Conservation (phyloP, 1,284 basidiomycete genomes). For the Leccinum insigne region DNA sequence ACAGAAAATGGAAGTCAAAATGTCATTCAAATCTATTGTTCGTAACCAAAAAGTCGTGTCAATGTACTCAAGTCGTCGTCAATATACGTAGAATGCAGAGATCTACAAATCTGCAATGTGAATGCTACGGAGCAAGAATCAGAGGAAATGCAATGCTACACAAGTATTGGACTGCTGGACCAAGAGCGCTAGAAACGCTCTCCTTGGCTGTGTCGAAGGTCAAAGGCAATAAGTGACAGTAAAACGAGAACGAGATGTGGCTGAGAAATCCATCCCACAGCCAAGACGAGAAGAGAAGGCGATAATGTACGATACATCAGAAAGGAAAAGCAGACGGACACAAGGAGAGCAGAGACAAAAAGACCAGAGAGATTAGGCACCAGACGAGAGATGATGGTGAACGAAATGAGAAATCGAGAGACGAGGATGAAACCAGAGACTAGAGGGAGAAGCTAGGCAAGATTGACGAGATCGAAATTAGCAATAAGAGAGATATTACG, state of each 20-base stretch:
- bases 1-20: slow-evolving; percentile 12
- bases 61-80: slow-evolving; percentile 21
- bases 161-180: slow-evolving; percentile 27
- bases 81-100: slow-evolving; percentile 26
- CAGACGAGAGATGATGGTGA: slow-evolving; percentile 11
- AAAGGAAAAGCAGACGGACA: slow-evolving; percentile 22
- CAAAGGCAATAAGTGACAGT: slow-evolving; percentile 35
- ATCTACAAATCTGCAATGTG: slow-evolving; percentile 28
- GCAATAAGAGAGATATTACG: slow-evolving; percentile 36
- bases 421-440: slow-evolving; percentile 21
- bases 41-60: slow-evolving; percentile 21
- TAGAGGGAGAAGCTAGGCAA: slow-evolving; percentile 19
- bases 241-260: slow-evolving; percentile 24
- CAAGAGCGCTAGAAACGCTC: slow-evolving; percentile 31
- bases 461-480: slow-evolving; percentile 31
- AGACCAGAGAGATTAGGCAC: slow-evolving; percentile 11
- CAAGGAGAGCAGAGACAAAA: slow-evolving; percentile 29
- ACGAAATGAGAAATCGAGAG: slow-evolving; percentile 13
- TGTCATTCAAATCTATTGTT: slow-evolving; percentile 22
- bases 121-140: slow-evolving; percentile 21
- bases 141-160: slow-evolving; percentile 35
- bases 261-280: slow-evolving; percentile 36
- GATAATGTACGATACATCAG: slow-evolving; percentile 35
- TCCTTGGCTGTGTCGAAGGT: slow-evolving; percentile 27
- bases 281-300: slow-evolving; percentile 24